Conservation (phyloP, 345 rosid species). For the Durio zibethinus region DNA sequence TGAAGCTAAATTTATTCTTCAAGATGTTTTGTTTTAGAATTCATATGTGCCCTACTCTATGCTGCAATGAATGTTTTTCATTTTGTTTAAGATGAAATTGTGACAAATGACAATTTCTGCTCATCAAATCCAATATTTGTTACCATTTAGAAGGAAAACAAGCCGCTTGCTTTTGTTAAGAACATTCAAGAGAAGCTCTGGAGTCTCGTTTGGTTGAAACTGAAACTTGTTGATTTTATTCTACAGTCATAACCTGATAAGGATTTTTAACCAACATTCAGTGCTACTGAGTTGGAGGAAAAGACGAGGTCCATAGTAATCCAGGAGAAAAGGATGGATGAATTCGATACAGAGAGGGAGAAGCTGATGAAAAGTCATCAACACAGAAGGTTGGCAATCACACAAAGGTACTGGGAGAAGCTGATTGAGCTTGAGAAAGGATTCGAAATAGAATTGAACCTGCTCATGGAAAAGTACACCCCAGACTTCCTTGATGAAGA, state of each 20-base stretch:
- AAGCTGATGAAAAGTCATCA: slow-evolving; percentile 25
- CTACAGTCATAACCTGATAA: neutral
- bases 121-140: neutral
- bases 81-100: neutral
- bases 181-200: neutral
- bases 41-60: neutral
- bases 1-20: neutral
- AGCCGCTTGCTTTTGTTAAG: neutral
- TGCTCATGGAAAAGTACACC: slow-evolving; percentile 31
- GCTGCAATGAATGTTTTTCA: neutral
- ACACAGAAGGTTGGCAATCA: slow-evolving; percentile 25
- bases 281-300: slow-evolving; percentile 19
- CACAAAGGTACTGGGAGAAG: slow-evolving; percentile 31
- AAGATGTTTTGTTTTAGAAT: neutral
- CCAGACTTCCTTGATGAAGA: neutral
- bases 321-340: slow-evolving; percentile 29
- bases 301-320: slow-evolving; percentile 3
- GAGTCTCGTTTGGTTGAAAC: neutral
- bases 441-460: slow-evolving; percentile 17
- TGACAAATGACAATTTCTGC: neutral
- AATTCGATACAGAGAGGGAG: slow-evolving; percentile 36
- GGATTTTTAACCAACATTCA: neutral
- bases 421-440: slow-evolving; percentile 29
- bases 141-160: neutral
- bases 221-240: neutral